A percentile compares a stretch with the other conserved stretches of the same genome.
phyloP scores from a whole-genome alignment of 805 yeast genomes.

The Pichia occidentalis region DNA sequence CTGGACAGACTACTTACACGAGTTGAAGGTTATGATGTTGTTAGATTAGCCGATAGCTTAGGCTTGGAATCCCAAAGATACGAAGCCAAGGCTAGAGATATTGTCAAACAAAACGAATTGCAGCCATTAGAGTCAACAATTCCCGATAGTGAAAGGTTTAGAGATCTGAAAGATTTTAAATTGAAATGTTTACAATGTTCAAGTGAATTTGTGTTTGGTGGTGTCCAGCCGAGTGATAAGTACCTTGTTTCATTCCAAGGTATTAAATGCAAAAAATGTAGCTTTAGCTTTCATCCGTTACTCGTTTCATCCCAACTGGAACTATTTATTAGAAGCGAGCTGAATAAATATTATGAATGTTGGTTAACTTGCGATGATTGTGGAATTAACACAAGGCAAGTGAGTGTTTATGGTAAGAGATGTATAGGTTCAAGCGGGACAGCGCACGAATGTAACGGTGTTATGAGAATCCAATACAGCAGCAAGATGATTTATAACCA shows the following conservation, averaged over 20 bases:
- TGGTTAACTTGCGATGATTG: conserved; percentile 89
- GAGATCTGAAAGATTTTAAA: conserved; percentile 48
- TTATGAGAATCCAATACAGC: conserved; percentile 67
- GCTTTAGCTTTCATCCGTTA: conserved; percentile 41
- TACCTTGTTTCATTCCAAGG: conserved; percentile 65
- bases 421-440: conserved; percentile 64
- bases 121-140: conserved; percentile 78
- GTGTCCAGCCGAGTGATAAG: conserved; percentile 57
- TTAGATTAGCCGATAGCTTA: conserved; percentile 66
- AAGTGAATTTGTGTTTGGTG: conserved; percentile 58
- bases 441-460: conserved; percentile 67
- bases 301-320: conserved; percentile 70
- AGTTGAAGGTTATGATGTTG: conserved; percentile 80
- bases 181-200: conserved; percentile 59
- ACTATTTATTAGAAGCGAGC: conserved; percentile 56
- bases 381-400: conserved; percentile 71
- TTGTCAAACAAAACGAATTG: conserved; percentile 35
- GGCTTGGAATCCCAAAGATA: conserved; percentile 72
- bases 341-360: conserved; percentile 77
- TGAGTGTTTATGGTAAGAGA: conserved; percentile 82
- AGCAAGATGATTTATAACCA: conserved; percentile 85
- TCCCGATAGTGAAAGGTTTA: conserved; percentile 76
- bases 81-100: conserved; percentile 38
- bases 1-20: conserved; percentile 79
- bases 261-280: conserved; percentile 60